Base-by-base conservation (phyloP, 257 asterid genomes). In the Solanum infundibuliforme region DNA sequence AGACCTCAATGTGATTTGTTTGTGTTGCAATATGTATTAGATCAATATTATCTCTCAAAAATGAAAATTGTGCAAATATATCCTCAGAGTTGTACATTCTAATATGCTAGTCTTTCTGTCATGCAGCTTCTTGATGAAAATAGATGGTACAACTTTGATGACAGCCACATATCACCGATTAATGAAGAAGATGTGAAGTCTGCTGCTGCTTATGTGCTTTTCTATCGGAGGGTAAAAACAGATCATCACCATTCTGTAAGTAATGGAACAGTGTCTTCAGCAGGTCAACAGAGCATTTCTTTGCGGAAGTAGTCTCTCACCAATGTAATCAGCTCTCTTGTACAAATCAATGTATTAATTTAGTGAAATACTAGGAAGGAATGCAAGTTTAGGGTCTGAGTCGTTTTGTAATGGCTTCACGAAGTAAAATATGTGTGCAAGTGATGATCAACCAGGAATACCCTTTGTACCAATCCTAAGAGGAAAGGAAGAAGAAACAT, bases 121-220 rank as follows among this genome's bases (percentile, higher is more conserved):
- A 21, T 91, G 93, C 98, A 97, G 99, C 95, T 97, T 90, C 90
- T 94, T 87, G 98, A 97, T 27, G 99, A 97, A 87, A 95, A 95
- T 93, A 92, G 93, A 90, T 97, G 99, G 99, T 97, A 97, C 93
- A 96, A 94, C 90, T 97, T 97, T 83, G 99, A 97, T 25, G 99
- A 97, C 87, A 96, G 94, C 92, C 99, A 96, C 90, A 93, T 96
- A 85, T 91, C 99, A 55, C 92, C 91, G 12, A 95, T 97, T 83
- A 94, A 92, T 73, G 99, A 97, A 90, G 99, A 97, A 27, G 99
- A 97, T 6, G 99, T 96, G 83, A 97, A 96, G 91, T 94, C 99
- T 25, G 92, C 91, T 87, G 98, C 98, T 65, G 99, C 99, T 72
- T 97, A 97, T 86, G 99, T 97, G 87, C 93, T 97, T 43, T 97